Conservation (phyloP, 768 basidiomycete genomes). For the Lactarius evosmus region DNA sequence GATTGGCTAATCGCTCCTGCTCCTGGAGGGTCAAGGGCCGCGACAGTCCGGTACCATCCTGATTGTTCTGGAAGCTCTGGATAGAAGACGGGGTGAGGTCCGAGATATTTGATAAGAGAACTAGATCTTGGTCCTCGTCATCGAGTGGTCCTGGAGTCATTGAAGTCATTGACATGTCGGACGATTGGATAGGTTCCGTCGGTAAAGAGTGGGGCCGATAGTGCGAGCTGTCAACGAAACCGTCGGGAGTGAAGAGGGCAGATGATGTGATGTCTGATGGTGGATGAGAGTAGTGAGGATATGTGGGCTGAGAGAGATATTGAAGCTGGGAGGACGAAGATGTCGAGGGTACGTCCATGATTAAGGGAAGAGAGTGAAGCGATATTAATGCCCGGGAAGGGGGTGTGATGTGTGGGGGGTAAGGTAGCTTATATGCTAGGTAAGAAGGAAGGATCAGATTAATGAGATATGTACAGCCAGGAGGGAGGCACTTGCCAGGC, state of each 20-base stretch:
- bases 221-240: conserved; percentile 4
- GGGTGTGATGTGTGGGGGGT: conserved; percentile 12
- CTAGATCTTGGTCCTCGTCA: conserved; percentile 27
- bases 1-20: conserved; percentile 65
- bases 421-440: conserved; percentile 23
- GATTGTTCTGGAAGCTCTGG: conserved; percentile 23
- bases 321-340: conserved; percentile 17
- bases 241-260: conserved; percentile 17
- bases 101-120: conserved; percentile 22
- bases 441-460: conserved; percentile 10
- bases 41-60: conserved; percentile 37
- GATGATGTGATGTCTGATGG: conserved; percentile 17
- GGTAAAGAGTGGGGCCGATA: conserved; percentile 17
- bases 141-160: conserved; percentile 25
- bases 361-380: conserved; percentile 17
- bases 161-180: conserved; percentile 17
- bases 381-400: conserved; percentile 20
- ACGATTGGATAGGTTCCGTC: conserved; percentile 13
- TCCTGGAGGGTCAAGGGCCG: conserved; percentile 62
- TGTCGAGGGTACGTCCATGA: conserved; percentile 19
- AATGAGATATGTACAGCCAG: not conserved
- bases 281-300: conserved; percentile 22
- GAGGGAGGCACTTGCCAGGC: conserved; percentile 2
- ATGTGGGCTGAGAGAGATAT: conserved; percentile 22
- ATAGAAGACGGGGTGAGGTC: conserved; percentile 22